Evolutionary conservation across 2,329 filamentous ascomycete species (phyloP).

Genomic region (Davidsoniella neocaledoniae): DNA sequence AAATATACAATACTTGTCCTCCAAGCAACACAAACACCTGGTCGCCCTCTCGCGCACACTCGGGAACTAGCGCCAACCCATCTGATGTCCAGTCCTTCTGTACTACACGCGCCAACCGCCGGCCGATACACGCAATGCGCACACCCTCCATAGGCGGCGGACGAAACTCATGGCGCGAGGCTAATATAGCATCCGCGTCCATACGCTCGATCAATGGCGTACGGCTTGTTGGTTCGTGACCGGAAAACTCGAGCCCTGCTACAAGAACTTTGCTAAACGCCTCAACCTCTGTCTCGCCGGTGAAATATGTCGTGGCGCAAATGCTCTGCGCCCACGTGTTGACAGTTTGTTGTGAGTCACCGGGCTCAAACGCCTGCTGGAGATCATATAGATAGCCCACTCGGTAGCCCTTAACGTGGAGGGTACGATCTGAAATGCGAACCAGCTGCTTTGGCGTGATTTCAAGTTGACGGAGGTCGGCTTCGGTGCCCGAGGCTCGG

Average conservation of each 20-base stretch:
- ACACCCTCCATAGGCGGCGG: slow-evolving; percentile 8
- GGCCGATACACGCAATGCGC: slow-evolving; percentile 12
- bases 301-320: slow-evolving; percentile 11
- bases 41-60: slow-evolving; percentile 13
- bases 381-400: slow-evolving; percentile 14
- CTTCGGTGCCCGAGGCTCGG: slow-evolving; percentile 11
- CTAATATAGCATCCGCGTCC: background rate
- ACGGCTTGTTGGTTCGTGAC: slow-evolving; percentile 9
- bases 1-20: slow-evolving; percentile 14
- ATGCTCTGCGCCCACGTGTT: slow-evolving; percentile 9
- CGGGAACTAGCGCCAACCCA: slow-evolving; percentile 13
- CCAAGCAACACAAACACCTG: slow-evolving; percentile 15
- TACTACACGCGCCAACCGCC: slow-evolving; percentile 12
- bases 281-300: slow-evolving; percentile 13
- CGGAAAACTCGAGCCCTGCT: slow-evolving; percentile 11
- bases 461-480: slow-evolving; percentile 8
- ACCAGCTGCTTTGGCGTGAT: slow-evolving; percentile 9
- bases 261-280: slow-evolving; percentile 13
- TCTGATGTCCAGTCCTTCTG: slow-evolving; percentile 13
- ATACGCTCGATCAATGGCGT: slow-evolving; percentile 6
- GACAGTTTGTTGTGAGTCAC: slow-evolving; percentile 6
- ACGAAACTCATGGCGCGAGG: slow-evolving; percentile 3
- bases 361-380: slow-evolving; percentile 11
- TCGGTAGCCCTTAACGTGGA: slow-evolving; percentile 13
- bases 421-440: slow-evolving; percentile 8